phyloP scores from a whole-genome alignment of 306 rosid species.

The Pyrus communis region DNA sequence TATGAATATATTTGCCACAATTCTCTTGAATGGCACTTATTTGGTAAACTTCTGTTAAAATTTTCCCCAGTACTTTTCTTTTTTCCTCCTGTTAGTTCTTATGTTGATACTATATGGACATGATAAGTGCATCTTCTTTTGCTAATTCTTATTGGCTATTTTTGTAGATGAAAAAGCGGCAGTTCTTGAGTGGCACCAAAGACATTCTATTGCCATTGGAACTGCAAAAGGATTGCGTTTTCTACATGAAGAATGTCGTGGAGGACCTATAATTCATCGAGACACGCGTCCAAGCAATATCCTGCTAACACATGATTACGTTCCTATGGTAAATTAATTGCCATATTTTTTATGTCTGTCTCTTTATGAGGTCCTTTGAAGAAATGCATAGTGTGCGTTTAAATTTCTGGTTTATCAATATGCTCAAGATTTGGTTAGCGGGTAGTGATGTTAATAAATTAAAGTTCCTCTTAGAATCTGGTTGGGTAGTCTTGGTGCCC shows the following conservation, averaged over 20 bases:
- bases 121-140: not conserved
- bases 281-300: constrained; percentile 85
- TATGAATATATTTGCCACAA: constrained; percentile 80
- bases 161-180: constrained; percentile 37
- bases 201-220: constrained; percentile 79
- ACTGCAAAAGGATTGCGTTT: constrained; percentile 86
- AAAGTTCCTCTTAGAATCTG: not conserved
- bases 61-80: not conserved
- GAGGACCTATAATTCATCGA: constrained; percentile 79
- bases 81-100: not conserved
- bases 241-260: constrained; percentile 87
- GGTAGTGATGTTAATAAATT: not conserved
- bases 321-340: constrained; percentile 60
- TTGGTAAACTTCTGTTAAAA: constrained; percentile 38
- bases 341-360: not conserved
- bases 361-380: not conserved
- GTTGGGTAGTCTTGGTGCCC: not conserved
- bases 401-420: not conserved
- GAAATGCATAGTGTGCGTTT: not conserved
- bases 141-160: not conserved
- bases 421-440: not conserved
- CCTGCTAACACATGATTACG: constrained; percentile 75
- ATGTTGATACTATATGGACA: not conserved
- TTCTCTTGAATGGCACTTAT: constrained; percentile 83
- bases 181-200: constrained; percentile 70